Conservation (phyloP, 768 basidiomycete genomes). For the Solioccasus polychromus region DNA sequence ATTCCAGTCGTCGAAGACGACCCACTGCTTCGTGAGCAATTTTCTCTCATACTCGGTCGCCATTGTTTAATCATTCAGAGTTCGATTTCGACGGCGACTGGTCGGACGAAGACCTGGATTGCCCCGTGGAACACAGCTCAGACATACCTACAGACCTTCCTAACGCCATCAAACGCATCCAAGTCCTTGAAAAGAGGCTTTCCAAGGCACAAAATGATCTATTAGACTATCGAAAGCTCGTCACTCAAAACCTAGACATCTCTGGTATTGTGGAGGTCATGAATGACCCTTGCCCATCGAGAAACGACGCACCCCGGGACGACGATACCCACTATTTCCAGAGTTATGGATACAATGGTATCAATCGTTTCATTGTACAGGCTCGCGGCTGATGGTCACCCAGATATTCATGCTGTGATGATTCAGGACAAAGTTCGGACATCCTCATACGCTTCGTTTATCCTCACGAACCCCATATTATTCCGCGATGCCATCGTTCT, state of each 20-base stretch:
- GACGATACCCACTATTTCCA: conserved; percentile 95
- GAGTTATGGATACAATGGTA: conserved; percentile 87
- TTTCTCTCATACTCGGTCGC: not conserved
- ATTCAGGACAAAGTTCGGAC: conserved; percentile 94
- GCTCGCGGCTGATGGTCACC: not conserved
- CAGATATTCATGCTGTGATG: conserved; percentile 96
- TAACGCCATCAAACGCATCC: conserved; percentile 45
- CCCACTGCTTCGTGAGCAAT: conserved; percentile 76
- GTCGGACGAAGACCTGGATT: conserved; percentile 53
- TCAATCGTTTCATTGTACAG: conserved; percentile 3
- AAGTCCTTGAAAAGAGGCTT: conserved; percentile 60
- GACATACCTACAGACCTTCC: conserved; percentile 29
- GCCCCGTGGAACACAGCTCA: conserved; percentile 1
- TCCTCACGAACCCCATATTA: conserved; percentile 73
- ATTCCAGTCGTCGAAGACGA: conserved; percentile 83
- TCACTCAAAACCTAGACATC: conserved; percentile 52
- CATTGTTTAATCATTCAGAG: conserved; percentile 40
- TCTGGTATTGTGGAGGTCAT: conserved; percentile 42
- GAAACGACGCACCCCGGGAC: conserved; percentile 46
- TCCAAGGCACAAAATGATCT: conserved; percentile 57
- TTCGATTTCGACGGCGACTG: conserved; percentile 65
- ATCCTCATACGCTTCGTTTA: conserved; percentile 88
- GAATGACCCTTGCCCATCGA: conserved; percentile 31
- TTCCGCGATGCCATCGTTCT: conserved; percentile 87
- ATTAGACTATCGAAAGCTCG: conserved; percentile 56